Evolutionary conservation across 306 rosid genomes (phyloP).

Genomic region (Vigna reflexopilosa): DNA sequence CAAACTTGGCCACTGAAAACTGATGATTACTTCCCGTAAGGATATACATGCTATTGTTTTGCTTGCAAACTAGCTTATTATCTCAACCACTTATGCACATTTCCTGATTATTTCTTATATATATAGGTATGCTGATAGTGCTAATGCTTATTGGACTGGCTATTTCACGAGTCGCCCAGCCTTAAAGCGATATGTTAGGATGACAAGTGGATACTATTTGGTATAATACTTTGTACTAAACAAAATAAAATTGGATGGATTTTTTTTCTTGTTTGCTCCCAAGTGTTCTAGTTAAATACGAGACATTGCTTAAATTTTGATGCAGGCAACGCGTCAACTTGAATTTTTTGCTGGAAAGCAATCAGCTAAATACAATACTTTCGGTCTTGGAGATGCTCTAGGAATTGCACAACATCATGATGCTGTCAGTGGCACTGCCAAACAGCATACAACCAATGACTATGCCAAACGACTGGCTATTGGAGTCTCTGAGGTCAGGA

Average conservation of each 20-base stretch:
- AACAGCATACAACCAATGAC: constrained; percentile 87
- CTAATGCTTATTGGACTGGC: constrained; percentile 88
- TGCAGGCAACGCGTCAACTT: constrained; percentile 81
- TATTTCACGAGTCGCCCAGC: constrained; percentile 80
- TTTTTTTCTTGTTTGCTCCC: constrained; percentile 5
- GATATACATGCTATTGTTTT: constrained; percentile 18
- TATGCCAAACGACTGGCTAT: constrained; percentile 76
- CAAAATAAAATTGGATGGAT: constrained; percentile 6
- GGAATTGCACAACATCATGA: constrained; percentile 92
- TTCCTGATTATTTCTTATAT: constrained; percentile 20
- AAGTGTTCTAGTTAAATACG: constrained; percentile 18
- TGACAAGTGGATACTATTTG: constrained; percentile 84
- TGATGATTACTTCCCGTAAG: constrained; percentile 94
- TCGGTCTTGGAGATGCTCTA: constrained; percentile 77
- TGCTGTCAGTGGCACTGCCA: constrained; percentile 86
- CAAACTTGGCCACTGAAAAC: constrained; percentile 88
- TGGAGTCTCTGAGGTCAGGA: constrained; percentile 76
- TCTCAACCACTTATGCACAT: constrained; percentile 28
- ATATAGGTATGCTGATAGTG: constrained; percentile 77
- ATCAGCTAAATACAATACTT: constrained; percentile 46
- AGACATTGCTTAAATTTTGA: constrained; percentile 16
- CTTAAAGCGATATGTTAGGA: constrained; percentile 77
- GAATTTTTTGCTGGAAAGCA: constrained; percentile 66
- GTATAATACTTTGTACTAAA: constrained; percentile 50
- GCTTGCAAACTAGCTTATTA: constrained; percentile 1